Percentiles rank a stretch among this genome's conserved stretches.
Conservation (phyloP, 495 filamentous ascomycete species). For the Penicillium angulare region DNA sequence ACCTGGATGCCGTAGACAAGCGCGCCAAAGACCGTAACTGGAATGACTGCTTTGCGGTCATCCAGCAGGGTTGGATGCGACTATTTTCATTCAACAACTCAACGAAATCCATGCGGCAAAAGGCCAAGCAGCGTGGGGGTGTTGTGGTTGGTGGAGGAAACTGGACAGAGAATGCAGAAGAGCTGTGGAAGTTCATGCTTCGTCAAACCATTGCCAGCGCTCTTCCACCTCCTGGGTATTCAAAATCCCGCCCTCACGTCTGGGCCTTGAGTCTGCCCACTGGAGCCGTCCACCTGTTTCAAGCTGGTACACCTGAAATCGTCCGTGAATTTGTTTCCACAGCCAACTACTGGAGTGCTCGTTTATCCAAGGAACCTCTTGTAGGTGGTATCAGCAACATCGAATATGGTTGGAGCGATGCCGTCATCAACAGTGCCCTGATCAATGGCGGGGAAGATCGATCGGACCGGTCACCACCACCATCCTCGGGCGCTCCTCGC, state of each 20-base stretch:
- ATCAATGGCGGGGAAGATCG: conserved; percentile 46
- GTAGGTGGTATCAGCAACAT: conserved; percentile 93
- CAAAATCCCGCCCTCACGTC: conserved; percentile 83
- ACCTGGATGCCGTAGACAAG: conserved; percentile 85
- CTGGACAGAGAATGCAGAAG: conserved; percentile 94
- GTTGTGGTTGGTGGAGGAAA: conserved; percentile 89
- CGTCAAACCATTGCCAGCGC: conserved; percentile 90
- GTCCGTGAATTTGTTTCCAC: conserved; percentile 90
- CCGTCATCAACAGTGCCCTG: conserved; percentile 75
- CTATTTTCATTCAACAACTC: conserved; percentile 86
- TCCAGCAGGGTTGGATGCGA: conserved; percentile 93
- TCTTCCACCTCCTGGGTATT: conserved; percentile 89
- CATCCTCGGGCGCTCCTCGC: conserved; percentile 40
- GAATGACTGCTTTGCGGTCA: conserved; percentile 95
- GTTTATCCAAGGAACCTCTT: conserved; percentile 88
- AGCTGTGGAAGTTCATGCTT: conserved; percentile 79
- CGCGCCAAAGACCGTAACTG: conserved; percentile 89
- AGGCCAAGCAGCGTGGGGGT: conserved; percentile 59
- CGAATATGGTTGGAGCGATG: conserved; percentile 95
- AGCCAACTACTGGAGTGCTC: conserved; percentile 96
- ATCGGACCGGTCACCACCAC: conserved; percentile 39
- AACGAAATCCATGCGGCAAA: conserved; percentile 69
- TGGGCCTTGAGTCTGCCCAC: conserved; percentile 93
- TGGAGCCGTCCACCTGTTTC: conserved; percentile 94
- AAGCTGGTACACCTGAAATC: conserved; percentile 94